Percentiles rank a stretch among this genome's conserved stretches.
These are phyloP conservation scores for Setomelanomma holmii DNA, from an alignment of 2,329 filamentous ascomycete genomes.

Conservation along the genomic window DNA sequence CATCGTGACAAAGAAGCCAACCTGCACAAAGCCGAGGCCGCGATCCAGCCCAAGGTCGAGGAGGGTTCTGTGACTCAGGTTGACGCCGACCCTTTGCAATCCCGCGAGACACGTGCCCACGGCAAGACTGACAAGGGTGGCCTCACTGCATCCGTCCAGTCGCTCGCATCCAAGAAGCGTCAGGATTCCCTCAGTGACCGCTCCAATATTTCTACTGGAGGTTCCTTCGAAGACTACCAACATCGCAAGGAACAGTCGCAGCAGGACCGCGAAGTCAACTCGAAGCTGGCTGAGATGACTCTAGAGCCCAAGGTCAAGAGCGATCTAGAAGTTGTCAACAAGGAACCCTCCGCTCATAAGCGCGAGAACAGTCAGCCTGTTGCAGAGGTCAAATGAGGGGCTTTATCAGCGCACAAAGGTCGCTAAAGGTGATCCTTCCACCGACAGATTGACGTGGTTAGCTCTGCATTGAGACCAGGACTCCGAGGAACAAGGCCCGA, in stretches of 20 bases:
- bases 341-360: constrained; percentile 4
- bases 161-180: constrained; percentile 9
- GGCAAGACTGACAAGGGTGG: constrained; percentile 40
- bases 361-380: constrained; percentile 14
- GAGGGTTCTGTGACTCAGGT: constrained; percentile 43
- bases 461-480: too few species aligned
- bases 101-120: constrained; percentile 41
- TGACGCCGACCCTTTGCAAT: constrained; percentile 39
- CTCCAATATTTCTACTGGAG: constrained; percentile 13
- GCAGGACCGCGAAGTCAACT: constrained; percentile 4
- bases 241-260: constrained; percentile 10
- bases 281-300: constrained; percentile 8
- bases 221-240: constrained; percentile 5
- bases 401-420: not conserved
- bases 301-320: constrained; percentile 3
- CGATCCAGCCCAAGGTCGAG: constrained; percentile 42
- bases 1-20: constrained; percentile 40
- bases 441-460: too few species aligned
- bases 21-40: constrained; percentile 35
- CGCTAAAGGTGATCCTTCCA: not conserved
- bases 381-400: not conserved
- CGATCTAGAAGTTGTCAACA: not conserved
- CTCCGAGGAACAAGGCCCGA: too few species aligned
- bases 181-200: constrained; percentile 21
- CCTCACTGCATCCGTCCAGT: constrained; percentile 38